phyloP scores from a whole-genome alignment of 345 rosid species.

The Psidium friedrichsthalianum region DNA sequence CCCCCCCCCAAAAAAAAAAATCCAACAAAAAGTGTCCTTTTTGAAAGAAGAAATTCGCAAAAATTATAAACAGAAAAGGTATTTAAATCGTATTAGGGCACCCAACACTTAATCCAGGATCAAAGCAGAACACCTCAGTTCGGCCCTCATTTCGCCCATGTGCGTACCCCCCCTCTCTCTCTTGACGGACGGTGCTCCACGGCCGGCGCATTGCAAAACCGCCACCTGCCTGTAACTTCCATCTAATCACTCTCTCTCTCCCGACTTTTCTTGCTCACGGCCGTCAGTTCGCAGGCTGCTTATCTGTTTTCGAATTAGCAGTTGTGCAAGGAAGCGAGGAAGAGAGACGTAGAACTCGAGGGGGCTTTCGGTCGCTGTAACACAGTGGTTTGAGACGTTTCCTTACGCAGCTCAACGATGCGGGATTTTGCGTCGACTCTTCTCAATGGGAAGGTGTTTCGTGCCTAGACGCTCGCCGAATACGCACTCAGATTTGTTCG shows the following conservation, averaged over 20 bases:
- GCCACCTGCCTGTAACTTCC: no score
- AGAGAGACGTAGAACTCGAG: no score
- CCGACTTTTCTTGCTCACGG: no score
- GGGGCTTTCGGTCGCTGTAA: background rate
- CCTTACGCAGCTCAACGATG: background rate
- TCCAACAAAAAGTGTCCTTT: no score
- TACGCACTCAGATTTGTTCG: background rate
- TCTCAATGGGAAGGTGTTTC: background rate
- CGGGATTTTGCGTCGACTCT: background rate
- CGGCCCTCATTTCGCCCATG: rapidly evolving
- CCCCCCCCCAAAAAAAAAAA: no score
- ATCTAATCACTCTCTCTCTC: no score
- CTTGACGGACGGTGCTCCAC: background rate
- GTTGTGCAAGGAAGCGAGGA: no score
- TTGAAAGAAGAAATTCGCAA: no score
- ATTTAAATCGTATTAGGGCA: background rate
- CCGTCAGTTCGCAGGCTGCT: no score
- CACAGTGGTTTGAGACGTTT: background rate
- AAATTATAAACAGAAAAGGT: no score
- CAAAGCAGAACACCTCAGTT: background rate
- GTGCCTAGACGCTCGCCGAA: background rate
- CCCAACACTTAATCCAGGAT: background rate
- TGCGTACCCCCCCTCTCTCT: background rate
- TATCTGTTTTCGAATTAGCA: no score
- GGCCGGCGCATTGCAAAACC: no score